Conservation (phyloP, 2,329 filamentous ascomycete genomes). For the Xylariales sp. region DNA sequence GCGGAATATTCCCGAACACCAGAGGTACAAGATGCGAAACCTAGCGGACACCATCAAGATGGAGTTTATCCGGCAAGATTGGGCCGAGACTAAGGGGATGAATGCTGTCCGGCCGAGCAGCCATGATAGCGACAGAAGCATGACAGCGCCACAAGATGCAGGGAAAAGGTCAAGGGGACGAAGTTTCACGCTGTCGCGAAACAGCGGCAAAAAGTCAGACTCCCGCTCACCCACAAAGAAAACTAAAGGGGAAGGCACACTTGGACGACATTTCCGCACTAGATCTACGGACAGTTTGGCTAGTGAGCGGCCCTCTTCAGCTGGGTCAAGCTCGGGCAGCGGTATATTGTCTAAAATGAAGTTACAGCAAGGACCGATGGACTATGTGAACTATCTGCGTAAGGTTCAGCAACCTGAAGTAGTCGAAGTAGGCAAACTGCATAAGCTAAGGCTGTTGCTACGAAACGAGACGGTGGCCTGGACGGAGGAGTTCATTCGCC, state of each 20-base stretch:
- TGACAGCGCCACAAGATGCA: constrained; percentile 51
- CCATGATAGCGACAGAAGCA: constrained; percentile 57
- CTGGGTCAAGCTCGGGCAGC: constrained; percentile 66
- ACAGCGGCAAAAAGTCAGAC: constrained; percentile 63
- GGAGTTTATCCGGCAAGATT: constrained; percentile 93
- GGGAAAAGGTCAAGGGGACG: constrained; percentile 73
- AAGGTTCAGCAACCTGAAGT: constrained; percentile 84
- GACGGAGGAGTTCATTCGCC: constrained; percentile 91
- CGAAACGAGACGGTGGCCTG: constrained; percentile 95
- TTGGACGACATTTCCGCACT: constrained; percentile 73
- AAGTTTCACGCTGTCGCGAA: constrained; percentile 81
- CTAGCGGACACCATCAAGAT: constrained; percentile 91
- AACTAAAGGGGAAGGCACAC: constrained; percentile 71
- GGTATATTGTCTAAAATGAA: constrained; percentile 76
- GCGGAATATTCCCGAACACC: constrained; percentile 92
- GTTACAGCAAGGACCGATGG: constrained; percentile 77
- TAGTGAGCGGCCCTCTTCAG: constrained; percentile 67
- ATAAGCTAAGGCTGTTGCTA: constrained; percentile 89
- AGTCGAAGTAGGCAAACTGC: constrained; percentile 93
- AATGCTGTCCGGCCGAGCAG: constrained; percentile 58
- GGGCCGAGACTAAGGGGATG: constrained; percentile 72
- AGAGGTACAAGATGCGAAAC: constrained; percentile 93
- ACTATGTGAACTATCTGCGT: constrained; percentile 87
- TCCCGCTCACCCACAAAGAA: constrained; percentile 79
- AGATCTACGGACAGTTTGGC: constrained; percentile 79